Evolutionary conservation across 179 eudicot genomes (phyloP), one percentile per base, ranked within the genome.

Genomic region (Silene noctiflora): DNA sequence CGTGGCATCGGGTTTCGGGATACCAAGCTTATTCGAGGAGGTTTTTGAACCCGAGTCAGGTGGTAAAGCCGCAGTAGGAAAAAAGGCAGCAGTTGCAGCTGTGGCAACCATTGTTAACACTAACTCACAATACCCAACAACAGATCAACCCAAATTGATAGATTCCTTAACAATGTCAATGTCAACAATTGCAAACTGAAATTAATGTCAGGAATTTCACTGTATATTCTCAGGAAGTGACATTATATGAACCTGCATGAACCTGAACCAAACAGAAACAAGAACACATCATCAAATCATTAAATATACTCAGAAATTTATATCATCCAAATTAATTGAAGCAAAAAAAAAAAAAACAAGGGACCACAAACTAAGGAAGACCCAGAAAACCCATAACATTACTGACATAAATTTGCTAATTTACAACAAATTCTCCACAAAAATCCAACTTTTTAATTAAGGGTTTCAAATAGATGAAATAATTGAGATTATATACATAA

Each of bases 61-160:
- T 27, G 86, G 77, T 46, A 86, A 83, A 20, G 96, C 80, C 68
- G 88, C 86, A 35, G 82, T 78, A 6, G 90, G 79, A 24, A 86
- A 83, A 67, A 92, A 85, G 19, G 89, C 85, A 62, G 88, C 75
- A 72, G 90, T 87, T 80, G 94, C 92, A 83, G 90, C 90, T 25
- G 90, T 81, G 81, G 96, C 89, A 80, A 85, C 96, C 98, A 92
- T 94, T 83, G 84, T 80, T 58, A 78, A 77, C 17, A 58, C 75
- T 19, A 56, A 39, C 82, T 79, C 71, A 42, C 67, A 75, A 75
- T 5, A 60, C 75, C 81, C 82, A 82, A 82, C 80, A 79, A 63
- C 63, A 72, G 70, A 60, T 67, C 74, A 76, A 82, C 60, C 62
- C 35, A 72, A 9, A 51, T 51, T 16, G 58, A 51, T 12, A 16